Conservation (phyloP, 805 yeast genomes). For the Pichia rugopelliculosa region DNA sequence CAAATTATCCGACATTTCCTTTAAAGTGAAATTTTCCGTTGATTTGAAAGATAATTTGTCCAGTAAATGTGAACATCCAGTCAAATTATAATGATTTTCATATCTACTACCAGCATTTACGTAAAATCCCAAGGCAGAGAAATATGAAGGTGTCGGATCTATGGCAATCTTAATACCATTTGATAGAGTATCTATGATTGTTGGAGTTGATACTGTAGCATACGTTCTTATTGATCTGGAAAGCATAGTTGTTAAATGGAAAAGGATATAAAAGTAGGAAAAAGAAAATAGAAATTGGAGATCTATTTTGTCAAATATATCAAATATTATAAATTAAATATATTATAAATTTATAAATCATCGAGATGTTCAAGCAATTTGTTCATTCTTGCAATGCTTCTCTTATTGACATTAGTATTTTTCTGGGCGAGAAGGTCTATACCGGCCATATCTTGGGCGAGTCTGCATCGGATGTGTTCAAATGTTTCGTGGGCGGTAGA, state of each 20-base stretch:
- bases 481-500: background rate
- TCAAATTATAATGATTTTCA: conserved; percentile 47
- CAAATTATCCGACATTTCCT: conserved; percentile 65
- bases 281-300: too few relatives aligned
- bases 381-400: background rate
- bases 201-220: conserved; percentile 7
- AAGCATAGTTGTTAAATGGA: background rate
- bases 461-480: background rate
- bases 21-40: conserved; percentile 49
- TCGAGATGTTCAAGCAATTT: background rate
- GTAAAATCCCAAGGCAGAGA: conserved; percentile 83
- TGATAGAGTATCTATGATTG: conserved; percentile 35
- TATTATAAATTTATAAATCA: background rate
- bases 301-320: too few relatives aligned
- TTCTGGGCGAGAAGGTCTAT: background rate
- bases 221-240: background rate
- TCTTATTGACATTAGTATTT: background rate
- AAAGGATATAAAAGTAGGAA: background rate
- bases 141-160: conserved; percentile 82
- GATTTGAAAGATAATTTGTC: conserved; percentile 84
- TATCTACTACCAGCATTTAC: conserved; percentile 86
- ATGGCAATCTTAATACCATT: conserved; percentile 83
- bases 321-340: too few relatives aligned
- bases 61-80: conserved; percentile 76
- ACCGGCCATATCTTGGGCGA: background rate